A percentile compares a stretch with the other conserved stretches of the same genome.
Conservation (phyloP, 371 early-diverging fungal species). For the Mucor velutinosus region DNA sequence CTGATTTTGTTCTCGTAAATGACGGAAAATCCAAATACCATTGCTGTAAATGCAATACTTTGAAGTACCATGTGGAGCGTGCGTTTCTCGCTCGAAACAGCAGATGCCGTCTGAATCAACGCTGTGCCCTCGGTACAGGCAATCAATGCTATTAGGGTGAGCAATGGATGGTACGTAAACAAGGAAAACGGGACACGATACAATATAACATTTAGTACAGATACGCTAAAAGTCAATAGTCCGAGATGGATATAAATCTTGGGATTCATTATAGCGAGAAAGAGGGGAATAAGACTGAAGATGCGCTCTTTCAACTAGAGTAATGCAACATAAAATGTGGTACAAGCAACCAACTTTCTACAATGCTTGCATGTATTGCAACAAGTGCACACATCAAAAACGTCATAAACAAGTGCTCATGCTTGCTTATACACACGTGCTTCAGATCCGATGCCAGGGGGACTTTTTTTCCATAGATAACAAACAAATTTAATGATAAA, state of each 20-base stretch:
- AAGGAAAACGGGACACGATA: neutral
- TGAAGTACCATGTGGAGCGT: conserved; percentile 27
- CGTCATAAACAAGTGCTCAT: too few relatives aligned
- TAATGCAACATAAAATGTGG: neutral
- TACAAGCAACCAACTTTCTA: neutral
- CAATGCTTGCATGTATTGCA: too few relatives aligned
- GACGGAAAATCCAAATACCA: conserved; percentile 26
- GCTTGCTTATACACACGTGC: too few relatives aligned
- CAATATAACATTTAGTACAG: neutral
- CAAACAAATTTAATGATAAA: neutral
- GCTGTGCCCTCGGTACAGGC: neutral
- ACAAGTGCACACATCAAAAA: too few relatives aligned
- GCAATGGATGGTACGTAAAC: neutral
- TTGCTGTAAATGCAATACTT: conserved; percentile 16
- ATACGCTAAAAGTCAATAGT: neutral
- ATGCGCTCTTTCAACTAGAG: neutral
- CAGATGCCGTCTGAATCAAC: neutral
- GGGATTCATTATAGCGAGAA: neutral
- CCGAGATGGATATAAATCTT: neutral
- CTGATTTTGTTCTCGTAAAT: conserved; percentile 33
- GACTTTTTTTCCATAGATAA: too few relatives aligned
- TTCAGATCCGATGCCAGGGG: too few relatives aligned
- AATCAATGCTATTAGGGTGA: neutral
- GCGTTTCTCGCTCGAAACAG: neutral
- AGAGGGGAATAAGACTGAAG: neutral